Evolutionary conservation across 208 protist species (phyloP), one percentile per base, ranked within the genome.

Genomic region (Trypanosoma brucei): DNA sequence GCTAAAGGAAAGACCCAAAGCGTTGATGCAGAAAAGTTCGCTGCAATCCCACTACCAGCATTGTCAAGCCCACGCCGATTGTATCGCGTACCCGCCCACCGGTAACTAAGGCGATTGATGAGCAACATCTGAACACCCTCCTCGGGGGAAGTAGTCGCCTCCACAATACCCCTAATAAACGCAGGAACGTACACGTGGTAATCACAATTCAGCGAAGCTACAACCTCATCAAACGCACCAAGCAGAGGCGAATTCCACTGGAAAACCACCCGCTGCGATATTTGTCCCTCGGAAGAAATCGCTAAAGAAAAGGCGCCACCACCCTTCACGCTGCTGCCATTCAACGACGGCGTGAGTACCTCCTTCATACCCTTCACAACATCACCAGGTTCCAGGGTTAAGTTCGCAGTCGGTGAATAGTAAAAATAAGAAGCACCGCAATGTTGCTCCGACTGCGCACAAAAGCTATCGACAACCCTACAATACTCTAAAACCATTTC

Each of bases 41-140:
- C 88, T 46, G 73, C 64, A 13, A 90, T 80, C n/a, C 88, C 88
- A 64, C 61, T 81, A 44, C 72, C 69, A 1, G 66, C 62, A 0
- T 70, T 75, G 75, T 92, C 88, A 9, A 92, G 70, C 36, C 88
- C 88, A 31, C 88, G 80, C 7, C 88, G 81, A 73, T 94, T 91
- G 75, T 92, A 94, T 7, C 88, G 83, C 8, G 88, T 94, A 5
- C 88, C 88, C 8, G 83, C 65, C 78, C 83, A 91, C 37, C 81
- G 79, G 35, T 81, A 88, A 59, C 82, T 83, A 37, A 89, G 65
- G 8, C 84, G 81, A 3, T 77, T 92, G 3, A 92, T 42, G 30
- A 94, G 68, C 11, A 73, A 58, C 59, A 86, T 46, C 37, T 59
- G 44, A 1, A 76, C 69, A 51, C 50, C 65, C 59, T 48, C 50